These are phyloP conservation scores for Ambrosia trifida DNA, from an alignment of 129 eudicot species.

Conservation along the genomic window DNA sequence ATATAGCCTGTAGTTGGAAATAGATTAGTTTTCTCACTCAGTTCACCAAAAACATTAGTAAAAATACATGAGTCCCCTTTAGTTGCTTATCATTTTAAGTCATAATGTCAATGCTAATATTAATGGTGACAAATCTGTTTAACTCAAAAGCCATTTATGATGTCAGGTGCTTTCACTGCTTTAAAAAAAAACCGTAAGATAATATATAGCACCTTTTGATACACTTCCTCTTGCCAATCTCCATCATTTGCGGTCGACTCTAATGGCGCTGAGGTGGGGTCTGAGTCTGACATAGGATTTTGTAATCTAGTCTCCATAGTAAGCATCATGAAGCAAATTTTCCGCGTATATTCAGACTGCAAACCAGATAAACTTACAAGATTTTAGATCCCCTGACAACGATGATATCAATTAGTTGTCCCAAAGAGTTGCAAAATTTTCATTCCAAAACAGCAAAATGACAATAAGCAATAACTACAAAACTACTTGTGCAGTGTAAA, in stretches of 20 bases:
- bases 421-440: no score
- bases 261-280: slow-evolving; percentile 47
- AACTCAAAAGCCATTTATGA: background rate
- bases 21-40: no score
- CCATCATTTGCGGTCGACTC: slow-evolving; percentile 79
- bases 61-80: no score
- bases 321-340: no score
- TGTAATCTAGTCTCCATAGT: slow-evolving; percentile 14
- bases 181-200: background rate
- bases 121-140: slow-evolving; percentile 4
- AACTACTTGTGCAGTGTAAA: no score
- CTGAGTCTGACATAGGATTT: slow-evolving; percentile 50
- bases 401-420: no score
- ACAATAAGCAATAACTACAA: no score
- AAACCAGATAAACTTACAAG: no score
- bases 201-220: slow-evolving; percentile 68
- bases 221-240: slow-evolving; percentile 94
- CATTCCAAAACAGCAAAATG: background rate
- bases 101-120: background rate
- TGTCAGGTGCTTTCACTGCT: background rate
- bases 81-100: background rate
- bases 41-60: no score
- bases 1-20: no score
- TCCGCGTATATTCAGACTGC: no score
- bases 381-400: no score